phyloP scores from a whole-genome alignment of 495 filamentous ascomycete species.

The Neurospora pannonica region DNA sequence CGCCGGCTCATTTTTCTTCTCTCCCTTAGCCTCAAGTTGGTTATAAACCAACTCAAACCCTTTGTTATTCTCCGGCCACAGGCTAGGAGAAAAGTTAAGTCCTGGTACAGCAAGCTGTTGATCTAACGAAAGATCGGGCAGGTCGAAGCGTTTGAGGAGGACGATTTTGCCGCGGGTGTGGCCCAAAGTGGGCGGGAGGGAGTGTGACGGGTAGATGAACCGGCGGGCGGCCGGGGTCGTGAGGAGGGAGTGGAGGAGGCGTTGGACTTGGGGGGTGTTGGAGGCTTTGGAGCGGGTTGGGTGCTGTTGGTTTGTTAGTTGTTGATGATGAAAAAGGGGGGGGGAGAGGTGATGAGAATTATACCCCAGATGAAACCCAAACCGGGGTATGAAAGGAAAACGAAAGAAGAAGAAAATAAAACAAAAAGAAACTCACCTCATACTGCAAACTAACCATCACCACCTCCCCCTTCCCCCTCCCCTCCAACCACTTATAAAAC shows the following conservation, averaged over 20 bases:
- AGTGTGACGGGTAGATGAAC: constrained; percentile 53
- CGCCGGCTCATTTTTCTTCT: constrained; percentile 52
- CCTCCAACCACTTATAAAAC: constrained; percentile 48
- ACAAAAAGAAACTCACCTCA: constrained; percentile 30
- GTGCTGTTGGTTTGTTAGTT: background rate
- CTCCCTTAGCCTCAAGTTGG: background rate
- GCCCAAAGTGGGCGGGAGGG: constrained; percentile 54
- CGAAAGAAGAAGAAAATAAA: background rate
- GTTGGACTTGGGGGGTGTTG: constrained; percentile 39
- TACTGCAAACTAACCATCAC: constrained; percentile 77
- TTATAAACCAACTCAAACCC: constrained; percentile 29
- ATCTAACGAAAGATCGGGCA: constrained; percentile 31
- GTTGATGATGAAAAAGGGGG: background rate
- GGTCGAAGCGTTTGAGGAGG: constrained; percentile 62
- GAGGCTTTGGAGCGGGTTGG: constrained; percentile 23
- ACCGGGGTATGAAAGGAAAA: background rate
- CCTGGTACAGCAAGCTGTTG: constrained; percentile 47
- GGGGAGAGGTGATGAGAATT: background rate
- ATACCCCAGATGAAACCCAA: background rate
- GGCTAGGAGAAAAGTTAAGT: constrained; percentile 63
- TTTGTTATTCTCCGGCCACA: constrained; percentile 70
- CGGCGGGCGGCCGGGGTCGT: constrained; percentile 47
- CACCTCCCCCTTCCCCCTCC: constrained; percentile 53
- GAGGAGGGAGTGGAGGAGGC: constrained; percentile 56
- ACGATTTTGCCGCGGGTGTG: constrained; percentile 70